Evolutionary conservation across 1,139 yeast species (phyloP), one percentile per base, ranked within the genome.

Genomic region (Sugiyamaella pinicola): DNA sequence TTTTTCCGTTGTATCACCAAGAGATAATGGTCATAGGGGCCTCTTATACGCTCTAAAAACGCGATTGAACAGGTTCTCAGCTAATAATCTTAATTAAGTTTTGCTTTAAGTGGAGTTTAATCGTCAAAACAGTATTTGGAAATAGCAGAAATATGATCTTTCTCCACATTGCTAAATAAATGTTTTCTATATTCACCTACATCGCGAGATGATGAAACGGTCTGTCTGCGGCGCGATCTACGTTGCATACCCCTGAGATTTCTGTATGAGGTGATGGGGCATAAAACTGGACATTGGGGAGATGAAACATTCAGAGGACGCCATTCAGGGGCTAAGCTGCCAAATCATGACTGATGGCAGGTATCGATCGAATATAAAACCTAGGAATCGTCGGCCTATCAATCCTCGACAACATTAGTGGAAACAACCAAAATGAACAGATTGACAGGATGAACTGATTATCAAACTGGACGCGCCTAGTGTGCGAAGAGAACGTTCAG

Each of bases 161-260:
- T n/a, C n/a, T n/a, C n/a, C n/a, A n/a, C n/a, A n/a, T 7, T 26
- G 31, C 31, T 26, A 26, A 26, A 26, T 26, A 26, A 3, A 26
- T 7, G 12, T 26, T 26, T 26, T 10, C 31, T 10, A 26, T 26
- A n/a, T 7, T 26, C 12, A 7, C 31, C 12, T 26, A 26, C 31
- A 26, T 26, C 31, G 8, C 31, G 12, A 26, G 4, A 4, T 26
- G 4, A 26, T 26, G 4, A 26, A n/a, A 26, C 18, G 8, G 38
- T 6, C 8, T 8, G 13, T 37, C 24, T 9, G 26, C 7, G n/a
- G n/a, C 8, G 4, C 7, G 42, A 24, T 24, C 29, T 17, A 9
- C 42, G 8, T 21, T 22, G 29, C 29, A 12, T 18, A 38, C 42
- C 42, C 42, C 42, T 38, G 42, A 22, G 19, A 38, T 21, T 18